A percentile compares a stretch with the other conserved stretches of the same genome.
These are phyloP conservation scores for Botryosphaeria dothidea DNA, from an alignment of 2,329 filamentous ascomycete genomes.

Conservation along the genomic window DNA sequence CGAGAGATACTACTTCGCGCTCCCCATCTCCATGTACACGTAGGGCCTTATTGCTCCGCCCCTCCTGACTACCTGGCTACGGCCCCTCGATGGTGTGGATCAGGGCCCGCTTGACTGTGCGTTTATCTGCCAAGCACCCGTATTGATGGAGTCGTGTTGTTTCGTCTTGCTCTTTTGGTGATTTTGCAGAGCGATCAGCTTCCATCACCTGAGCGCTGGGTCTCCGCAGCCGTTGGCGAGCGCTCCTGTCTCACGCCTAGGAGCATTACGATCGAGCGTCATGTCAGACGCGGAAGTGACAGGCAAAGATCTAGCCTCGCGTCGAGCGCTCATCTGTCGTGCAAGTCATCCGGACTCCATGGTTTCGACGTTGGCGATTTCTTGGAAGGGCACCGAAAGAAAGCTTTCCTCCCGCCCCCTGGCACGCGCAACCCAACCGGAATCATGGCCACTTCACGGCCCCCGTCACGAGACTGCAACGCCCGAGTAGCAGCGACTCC, in stretches of 20 bases:
- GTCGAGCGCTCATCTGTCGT: not conserved
- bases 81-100: not conserved
- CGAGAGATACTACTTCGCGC: not conserved
- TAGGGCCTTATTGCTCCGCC: not conserved
- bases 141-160: not conserved
- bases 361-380: not conserved
- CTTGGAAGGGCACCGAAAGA: not conserved
- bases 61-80: not conserved
- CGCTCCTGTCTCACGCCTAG: not conserved
- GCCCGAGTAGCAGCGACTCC: not conserved
- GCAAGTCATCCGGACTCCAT: not conserved
- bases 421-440: not conserved
- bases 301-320: not conserved
- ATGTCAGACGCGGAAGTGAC: not conserved
- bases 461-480: not conserved
- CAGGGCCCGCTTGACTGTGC: not conserved
- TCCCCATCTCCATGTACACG: not conserved
- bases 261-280: slow-evolving; percentile 3
- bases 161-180: not conserved
- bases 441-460: not conserved
- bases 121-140: not conserved
- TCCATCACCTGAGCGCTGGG: slow-evolving; percentile 7
- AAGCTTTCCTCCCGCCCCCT: not conserved
- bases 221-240: not conserved
- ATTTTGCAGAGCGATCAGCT: not conserved